These are phyloP conservation scores for Aspergillus calidoustus DNA, from an alignment of 2,329 filamentous ascomycete species.

Conservation along the genomic window DNA sequence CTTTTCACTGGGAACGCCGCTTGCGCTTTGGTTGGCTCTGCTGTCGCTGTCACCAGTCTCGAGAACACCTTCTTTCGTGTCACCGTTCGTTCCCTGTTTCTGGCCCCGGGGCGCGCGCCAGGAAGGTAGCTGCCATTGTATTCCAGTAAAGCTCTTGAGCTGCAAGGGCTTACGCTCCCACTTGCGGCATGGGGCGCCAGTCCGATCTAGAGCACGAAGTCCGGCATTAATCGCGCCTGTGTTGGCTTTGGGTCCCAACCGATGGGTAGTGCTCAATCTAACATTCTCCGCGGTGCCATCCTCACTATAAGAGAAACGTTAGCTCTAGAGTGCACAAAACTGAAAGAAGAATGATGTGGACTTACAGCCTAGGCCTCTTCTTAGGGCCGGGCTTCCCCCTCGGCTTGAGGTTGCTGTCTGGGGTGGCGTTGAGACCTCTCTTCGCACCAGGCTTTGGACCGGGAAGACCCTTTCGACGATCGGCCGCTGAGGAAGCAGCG, in stretches of 20 bases:
- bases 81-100: conserved; percentile 62
- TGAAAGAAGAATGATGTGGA: conserved; percentile 32
- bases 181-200: conserved; percentile 87
- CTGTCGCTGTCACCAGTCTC: conserved; percentile 60
- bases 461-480: conserved; percentile 78
- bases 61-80: conserved; percentile 59
- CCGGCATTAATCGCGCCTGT: conserved; percentile 97
- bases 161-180: conserved; percentile 84
- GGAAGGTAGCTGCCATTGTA: conserved; percentile 77
- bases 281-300: conserved; percentile 54
- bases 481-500: conserved; percentile 47
- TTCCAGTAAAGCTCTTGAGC: conserved; percentile 91
- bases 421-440: conserved; percentile 56
- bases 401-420: conserved; percentile 69
- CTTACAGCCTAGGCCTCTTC: conserved; percentile 94
- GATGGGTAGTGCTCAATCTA: conserved; percentile 60
- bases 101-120: conserved; percentile 67
- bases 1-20: conserved; percentile 63
- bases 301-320: conserved; percentile 44
- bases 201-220: conserved; percentile 88
- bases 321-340: neutral
- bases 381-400: conserved; percentile 91
- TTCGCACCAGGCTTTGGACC: conserved; percentile 69
- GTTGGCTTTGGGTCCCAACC: conserved; percentile 94
- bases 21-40: conserved; percentile 60